Base-by-base conservation (phyloP, 805 yeast genomes). In the Yarrowia osloensis region DNA sequence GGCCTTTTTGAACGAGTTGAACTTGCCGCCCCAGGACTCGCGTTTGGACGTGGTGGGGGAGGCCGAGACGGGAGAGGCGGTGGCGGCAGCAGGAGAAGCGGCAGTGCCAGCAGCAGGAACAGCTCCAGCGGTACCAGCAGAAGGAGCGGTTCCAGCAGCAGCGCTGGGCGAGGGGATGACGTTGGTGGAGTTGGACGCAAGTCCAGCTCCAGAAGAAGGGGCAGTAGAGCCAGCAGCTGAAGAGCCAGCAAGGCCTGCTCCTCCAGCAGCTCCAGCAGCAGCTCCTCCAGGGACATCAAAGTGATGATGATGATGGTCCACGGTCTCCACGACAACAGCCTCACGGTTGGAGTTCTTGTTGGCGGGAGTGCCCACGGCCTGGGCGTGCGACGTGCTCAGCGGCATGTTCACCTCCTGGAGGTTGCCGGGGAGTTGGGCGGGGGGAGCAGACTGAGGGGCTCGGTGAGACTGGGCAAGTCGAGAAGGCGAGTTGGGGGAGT, bases 21-120 rank as follows among this genome's bases (percentile, higher is more conserved):
- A 57, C 63, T 57, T 57, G 49, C 49, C 63, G 49, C 63, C 63
- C 63, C 63, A 57, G n/a, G 63, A 57, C 19, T 57, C 63, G 2
- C 63, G 49, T 4, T 57, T 57, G 28, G 49, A 35, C 3, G 63
- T 19, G 17, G 62, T 21, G n/a, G 47, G 24, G 17, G 62, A 17
- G 21, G 46, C 12, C 12, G 55, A n/a, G n/a, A 24, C 6, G 28
- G 21, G 5, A 9, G 50, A 1, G 12, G 31, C 35, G 24, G 35
- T 13, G 26, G 55, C 0, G 12, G 55, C 12, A 19, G 26, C 9
- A 15, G 59, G 13, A 39, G 65, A 2, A 29, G 67, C 11, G 11
- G 29, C 9, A 13, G 57, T 21, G 4, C n/a, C 9, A 15, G 57
- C 29, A 8, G 21, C 4, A n/a, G 42, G 9, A 19, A n/a, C 22